These are phyloP conservation scores for Triticum dicoccoides DNA, from an alignment of 176 grass and related monocot genomes.

Conservation along the genomic window DNA sequence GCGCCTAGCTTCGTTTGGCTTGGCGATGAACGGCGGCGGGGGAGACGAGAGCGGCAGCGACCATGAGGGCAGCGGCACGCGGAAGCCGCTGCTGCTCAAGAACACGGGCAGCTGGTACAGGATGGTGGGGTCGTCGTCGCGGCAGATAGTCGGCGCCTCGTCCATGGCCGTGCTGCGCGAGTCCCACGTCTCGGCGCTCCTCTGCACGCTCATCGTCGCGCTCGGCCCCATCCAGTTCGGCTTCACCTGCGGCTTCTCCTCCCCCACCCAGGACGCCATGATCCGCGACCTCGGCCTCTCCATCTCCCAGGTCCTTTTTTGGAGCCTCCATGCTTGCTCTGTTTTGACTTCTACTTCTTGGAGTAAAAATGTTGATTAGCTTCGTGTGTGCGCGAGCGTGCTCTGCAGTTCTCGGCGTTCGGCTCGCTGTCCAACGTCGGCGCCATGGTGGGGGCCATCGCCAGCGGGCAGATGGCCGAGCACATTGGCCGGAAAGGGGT, in stretches of 20 bases:
- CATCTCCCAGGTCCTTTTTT: slow-evolving; percentile 51
- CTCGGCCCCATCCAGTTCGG: slow-evolving; percentile 95
- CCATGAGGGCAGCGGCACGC: slow-evolving; percentile 32
- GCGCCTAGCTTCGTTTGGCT: not conserved
- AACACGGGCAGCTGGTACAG: slow-evolving; percentile 91
- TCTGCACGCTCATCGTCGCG: slow-evolving; percentile 94
- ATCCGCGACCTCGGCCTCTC: slow-evolving; percentile 73
- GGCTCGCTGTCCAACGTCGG: slow-evolving; percentile 86
- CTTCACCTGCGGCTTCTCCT: slow-evolving; percentile 88
- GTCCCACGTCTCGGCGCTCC: slow-evolving; percentile 77
- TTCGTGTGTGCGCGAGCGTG: not conserved
- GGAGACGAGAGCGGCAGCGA: slow-evolving; percentile 61
- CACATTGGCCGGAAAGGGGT: slow-evolving; percentile 94
- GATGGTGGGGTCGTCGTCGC: slow-evolving; percentile 50
- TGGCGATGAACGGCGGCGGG: slow-evolving; percentile 24
- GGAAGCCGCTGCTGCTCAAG: slow-evolving; percentile 54
- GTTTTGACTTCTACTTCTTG: not conserved
- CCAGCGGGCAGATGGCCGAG: slow-evolving; percentile 89
- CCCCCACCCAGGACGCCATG: slow-evolving; percentile 76
- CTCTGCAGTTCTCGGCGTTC: slow-evolving; percentile 72
- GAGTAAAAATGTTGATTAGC: not conserved
- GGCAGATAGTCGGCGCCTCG: slow-evolving; percentile 47
- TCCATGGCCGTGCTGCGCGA: slow-evolving; percentile 56
- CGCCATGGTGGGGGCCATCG: slow-evolving; percentile 88
- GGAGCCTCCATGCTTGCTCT: not conserved